phyloP scores from a whole-genome alignment of 441 rosid genomes.

The Rhodomyrtus psidioides region DNA sequence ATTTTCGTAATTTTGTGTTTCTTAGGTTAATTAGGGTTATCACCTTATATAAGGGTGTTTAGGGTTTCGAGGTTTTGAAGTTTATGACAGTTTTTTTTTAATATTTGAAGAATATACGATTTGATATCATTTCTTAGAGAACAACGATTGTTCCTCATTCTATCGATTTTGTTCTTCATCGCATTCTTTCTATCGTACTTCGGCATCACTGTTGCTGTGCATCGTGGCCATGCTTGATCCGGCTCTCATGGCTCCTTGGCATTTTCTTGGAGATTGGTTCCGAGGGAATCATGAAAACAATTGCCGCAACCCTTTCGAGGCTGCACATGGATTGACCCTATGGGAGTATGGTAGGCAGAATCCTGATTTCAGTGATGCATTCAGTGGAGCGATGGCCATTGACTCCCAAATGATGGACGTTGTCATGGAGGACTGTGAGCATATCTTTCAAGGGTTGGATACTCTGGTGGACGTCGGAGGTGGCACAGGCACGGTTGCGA shows the following conservation, averaged over 20 bases:
- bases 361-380: conserved; percentile 8
- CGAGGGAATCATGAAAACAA: background rate
- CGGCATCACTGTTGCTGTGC: conserved; percentile 21
- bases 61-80: no score
- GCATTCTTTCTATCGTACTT: no score
- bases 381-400: conserved; percentile 26
- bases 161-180: no score
- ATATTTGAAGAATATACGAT: no score
- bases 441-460: conserved; percentile 16
- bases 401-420: conserved; percentile 25
- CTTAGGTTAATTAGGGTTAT: no score
- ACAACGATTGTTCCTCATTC: no score
- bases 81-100: no score
- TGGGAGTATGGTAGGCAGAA: conserved; percentile 16
- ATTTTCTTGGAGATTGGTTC: conserved; percentile 22
- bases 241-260: conserved; percentile 12
- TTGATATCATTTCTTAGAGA: no score
- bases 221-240: conserved; percentile 19
- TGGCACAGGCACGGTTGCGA: conserved; percentile 15
- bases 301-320: conserved; percentile 11
- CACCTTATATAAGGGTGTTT: no score
- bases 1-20: no score
- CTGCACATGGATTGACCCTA: conserved; percentile 18
- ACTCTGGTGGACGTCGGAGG: conserved; percentile 37
- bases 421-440: conserved; percentile 16